phyloP scores from a whole-genome alignment of 202 grass and related monocot genomes.

The Zizania palustris region DNA sequence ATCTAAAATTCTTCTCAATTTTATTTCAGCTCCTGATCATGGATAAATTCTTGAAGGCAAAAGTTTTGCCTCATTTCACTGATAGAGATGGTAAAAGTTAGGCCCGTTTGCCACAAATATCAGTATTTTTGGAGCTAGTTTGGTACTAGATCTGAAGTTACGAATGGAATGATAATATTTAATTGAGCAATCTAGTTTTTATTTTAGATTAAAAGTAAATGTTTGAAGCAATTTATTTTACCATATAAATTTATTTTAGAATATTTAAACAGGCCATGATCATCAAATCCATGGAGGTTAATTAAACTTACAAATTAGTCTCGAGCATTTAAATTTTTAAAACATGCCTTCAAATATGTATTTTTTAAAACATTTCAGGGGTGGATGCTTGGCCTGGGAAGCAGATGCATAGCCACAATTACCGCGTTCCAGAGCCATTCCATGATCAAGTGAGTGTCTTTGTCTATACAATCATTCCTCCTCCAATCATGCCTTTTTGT shows the following conservation, averaged over 20 bases:
- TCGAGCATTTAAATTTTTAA: not conserved
- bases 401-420: constrained; percentile 61
- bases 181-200: no score
- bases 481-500: not conserved
- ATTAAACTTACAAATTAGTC: not conserved
- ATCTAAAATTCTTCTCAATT: not conserved
- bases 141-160: no score
- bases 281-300: not conserved
- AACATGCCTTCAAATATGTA: not conserved
- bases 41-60: not conserved
- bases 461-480: not conserved
- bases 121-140: no score
- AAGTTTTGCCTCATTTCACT: no score
- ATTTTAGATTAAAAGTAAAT: no score
- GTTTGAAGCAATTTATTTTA: no score
- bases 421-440: constrained; percentile 74
- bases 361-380: constrained; percentile 40
- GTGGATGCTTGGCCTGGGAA: constrained; percentile 69
- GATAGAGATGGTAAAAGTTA: no score
- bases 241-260: no score
- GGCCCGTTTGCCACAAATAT: no score
- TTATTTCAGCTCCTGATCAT: not conserved
- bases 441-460: constrained; percentile 60
- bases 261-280: not conserved
- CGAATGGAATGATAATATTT: no score